Evolutionary conservation across 768 basidiomycete genomes (phyloP).

Genomic region (Mycena floridula): DNA sequence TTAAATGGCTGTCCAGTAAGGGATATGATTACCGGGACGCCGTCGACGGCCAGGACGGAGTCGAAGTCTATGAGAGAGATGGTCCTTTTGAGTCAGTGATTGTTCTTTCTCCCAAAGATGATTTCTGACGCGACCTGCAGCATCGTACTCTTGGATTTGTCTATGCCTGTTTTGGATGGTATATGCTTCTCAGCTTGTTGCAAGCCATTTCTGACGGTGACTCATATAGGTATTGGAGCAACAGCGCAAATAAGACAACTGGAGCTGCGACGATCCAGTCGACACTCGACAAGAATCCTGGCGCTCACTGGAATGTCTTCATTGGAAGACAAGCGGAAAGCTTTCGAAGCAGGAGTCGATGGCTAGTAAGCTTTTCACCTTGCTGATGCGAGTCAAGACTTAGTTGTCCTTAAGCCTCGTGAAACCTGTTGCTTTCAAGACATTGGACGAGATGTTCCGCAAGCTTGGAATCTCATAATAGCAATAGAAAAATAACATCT

Average conservation of each 20-base stretch:
- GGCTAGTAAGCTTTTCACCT: constrained; percentile 75
- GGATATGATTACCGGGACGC: constrained; percentile 76
- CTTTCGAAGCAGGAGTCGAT: constrained; percentile 90
- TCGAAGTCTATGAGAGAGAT: constrained; percentile 62
- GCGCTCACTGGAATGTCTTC: constrained; percentile 94
- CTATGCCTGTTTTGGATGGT: constrained; percentile 94
- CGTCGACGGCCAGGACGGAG: constrained; percentile 80
- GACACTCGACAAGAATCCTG: constrained; percentile 52
- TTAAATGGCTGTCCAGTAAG: constrained; percentile 69
- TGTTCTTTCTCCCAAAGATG: constrained; percentile 1
- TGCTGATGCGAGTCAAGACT: constrained; percentile 1
- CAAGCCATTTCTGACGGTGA: too few species aligned
- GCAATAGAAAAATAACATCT: not conserved
- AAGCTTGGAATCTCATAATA: constrained; percentile 48
- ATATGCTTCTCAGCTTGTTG: too few species aligned
- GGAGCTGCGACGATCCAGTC: constrained; percentile 36
- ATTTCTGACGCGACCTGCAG: constrained; percentile 29
- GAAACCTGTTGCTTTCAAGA: constrained; percentile 94
- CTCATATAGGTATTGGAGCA: constrained; percentile 84
- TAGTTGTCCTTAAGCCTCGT: constrained; percentile 53
- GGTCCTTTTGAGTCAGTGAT: constrained; percentile 80
- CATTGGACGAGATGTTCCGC: constrained; percentile 77
- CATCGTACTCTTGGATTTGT: constrained; percentile 81
- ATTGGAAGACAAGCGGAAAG: constrained; percentile 83
- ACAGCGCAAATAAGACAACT: constrained; percentile 77